phyloP scores from a whole-genome alignment of 192 early-diverging fungal species.

The Paraglomus brasilianum region DNA sequence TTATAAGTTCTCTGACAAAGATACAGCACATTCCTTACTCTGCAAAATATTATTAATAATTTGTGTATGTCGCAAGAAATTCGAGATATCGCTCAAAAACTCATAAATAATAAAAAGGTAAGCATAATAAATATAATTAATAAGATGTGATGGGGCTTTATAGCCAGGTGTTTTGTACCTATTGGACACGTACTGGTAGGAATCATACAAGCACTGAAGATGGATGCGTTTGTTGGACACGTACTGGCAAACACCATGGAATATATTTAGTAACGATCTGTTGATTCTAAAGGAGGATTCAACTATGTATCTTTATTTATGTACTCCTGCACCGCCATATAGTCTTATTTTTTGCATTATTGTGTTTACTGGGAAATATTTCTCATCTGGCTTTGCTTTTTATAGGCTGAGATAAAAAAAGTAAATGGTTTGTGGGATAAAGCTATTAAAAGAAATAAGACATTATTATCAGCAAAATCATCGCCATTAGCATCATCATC shows the following conservation, averaged over 20 bases:
- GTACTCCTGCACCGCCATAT: conserved; percentile 21
- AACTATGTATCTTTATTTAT: not conserved
- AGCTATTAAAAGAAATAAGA: conserved; percentile 6
- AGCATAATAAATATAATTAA: conserved; percentile 12
- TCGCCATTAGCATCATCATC: conserved; percentile 12
- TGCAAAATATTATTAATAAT: not conserved
- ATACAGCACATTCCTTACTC: not conserved
- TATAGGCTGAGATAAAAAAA: conserved; percentile 20
- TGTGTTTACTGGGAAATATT: conserved; percentile 19
- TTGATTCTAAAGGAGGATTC: conserved; percentile 10
- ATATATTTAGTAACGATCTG: conserved; percentile 10
- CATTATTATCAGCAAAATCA: no score
- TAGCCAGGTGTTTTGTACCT: conserved; percentile 27
- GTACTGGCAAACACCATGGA: conserved; percentile 23
- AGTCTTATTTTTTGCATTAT: conserved; percentile 23
- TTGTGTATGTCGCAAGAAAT: not conserved
- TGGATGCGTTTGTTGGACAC: conserved; percentile 25
- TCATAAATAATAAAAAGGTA: conserved; percentile 18
- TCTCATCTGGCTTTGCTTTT: not conserved
- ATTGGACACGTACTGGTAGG: not conserved
- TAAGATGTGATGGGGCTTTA: conserved; percentile 5
- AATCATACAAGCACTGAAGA: conserved; percentile 22
- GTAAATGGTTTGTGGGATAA: not conserved
- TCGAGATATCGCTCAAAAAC: not conserved
- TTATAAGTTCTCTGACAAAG: conserved; percentile 1